Evolutionary conservation across 164 flowering plant species (phyloP), one percentile per base, ranked within the genome.

Genomic region (Buxus sempervirens): DNA sequence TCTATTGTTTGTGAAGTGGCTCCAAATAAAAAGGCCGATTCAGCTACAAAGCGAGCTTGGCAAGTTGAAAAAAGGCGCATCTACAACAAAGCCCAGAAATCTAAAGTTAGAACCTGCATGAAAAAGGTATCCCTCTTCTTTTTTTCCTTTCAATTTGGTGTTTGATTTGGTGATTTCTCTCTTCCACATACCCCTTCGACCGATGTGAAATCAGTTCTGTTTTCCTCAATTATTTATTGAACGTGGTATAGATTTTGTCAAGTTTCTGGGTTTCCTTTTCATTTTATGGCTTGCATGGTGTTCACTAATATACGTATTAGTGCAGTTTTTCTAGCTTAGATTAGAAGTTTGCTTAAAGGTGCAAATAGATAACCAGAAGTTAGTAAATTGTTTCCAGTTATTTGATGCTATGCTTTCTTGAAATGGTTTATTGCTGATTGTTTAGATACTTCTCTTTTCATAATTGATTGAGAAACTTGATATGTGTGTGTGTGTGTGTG

Each of bases 41-140:
- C 97, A 0, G 98, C 98, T 49, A 91, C 76, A 1, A 95, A 95
- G 81, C 86, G 98, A 77, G 88, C 88, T 66, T 82, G 95, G 9
- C 97, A 95, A 60, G 84, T 94, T n/a, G 99, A 92, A 85, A 90
- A 90, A 75, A 80, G 97, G 73, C 82, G 97, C 0, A 19, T 95
- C 16, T 86, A 86, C 48, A 75, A 95, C 79, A 95, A 88, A 75
- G 70, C 88, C 32, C 69, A 75, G 61, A 95, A 95, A 74, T 92
- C 97, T 13, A 96, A 90, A 76, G 25, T 88, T 28, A 88, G 62
- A 65, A 92, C 99, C 62, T 78, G 97, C 21, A 90, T 93, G 88
- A 95, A 82, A 88, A 95, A 89, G 98, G 99, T 95, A 77, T 4
- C 25, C n/a, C 7, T 1, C 22, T 23, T 56, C 20, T n/a, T 32